A percentile compares a stretch with the other conserved stretches of the same genome.
These are phyloP conservation scores for Venturiaceae sp. DNA, from an alignment of 2,329 filamentous ascomycete genomes.

Conservation along the genomic window DNA sequence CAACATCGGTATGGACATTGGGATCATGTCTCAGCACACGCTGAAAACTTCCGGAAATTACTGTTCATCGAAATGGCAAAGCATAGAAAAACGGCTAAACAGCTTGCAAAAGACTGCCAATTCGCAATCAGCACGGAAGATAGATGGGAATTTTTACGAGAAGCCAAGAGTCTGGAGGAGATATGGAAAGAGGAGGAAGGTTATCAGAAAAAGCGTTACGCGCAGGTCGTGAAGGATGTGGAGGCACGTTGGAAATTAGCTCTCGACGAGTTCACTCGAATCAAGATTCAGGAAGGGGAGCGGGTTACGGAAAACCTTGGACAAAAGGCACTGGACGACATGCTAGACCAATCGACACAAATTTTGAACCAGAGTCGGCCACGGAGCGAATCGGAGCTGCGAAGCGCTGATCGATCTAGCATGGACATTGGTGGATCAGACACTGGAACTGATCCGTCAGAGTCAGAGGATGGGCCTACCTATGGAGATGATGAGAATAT, in stretches of 20 bases:
- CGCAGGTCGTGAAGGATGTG: constrained; percentile 56
- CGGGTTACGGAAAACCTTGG: constrained; percentile 47
- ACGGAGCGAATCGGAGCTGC: constrained; percentile 3
- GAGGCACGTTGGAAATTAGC: constrained; percentile 52
- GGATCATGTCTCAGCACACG: constrained; percentile 75
- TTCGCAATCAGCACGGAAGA: constrained; percentile 43
- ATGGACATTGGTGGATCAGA: constrained; percentile 1
- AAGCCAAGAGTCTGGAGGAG: constrained; percentile 61
- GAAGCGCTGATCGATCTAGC: constrained; percentile 17
- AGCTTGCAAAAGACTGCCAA: constrained; percentile 62
- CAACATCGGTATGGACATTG: constrained; percentile 74
- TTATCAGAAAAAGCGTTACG: constrained; percentile 59
- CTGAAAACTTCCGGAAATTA: constrained; percentile 69
- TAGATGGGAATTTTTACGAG: constrained; percentile 57
- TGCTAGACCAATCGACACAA: constrained; percentile 60
- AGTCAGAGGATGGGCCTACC: constrained; percentile 15
- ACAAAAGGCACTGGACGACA: constrained; percentile 60
- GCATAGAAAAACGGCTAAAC: constrained; percentile 69
- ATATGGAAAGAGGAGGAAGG: constrained; percentile 68
- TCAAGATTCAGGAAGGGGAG: constrained; percentile 38
- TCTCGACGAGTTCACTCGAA: constrained; percentile 46
- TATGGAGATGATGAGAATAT: constrained; percentile 8
- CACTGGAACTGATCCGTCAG: constrained; percentile 28
- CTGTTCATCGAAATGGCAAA: constrained; percentile 69
- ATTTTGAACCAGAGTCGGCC: constrained; percentile 49